Conservation (phyloP, 73 alveolate species). For the Stentor coeruleus region DNA sequence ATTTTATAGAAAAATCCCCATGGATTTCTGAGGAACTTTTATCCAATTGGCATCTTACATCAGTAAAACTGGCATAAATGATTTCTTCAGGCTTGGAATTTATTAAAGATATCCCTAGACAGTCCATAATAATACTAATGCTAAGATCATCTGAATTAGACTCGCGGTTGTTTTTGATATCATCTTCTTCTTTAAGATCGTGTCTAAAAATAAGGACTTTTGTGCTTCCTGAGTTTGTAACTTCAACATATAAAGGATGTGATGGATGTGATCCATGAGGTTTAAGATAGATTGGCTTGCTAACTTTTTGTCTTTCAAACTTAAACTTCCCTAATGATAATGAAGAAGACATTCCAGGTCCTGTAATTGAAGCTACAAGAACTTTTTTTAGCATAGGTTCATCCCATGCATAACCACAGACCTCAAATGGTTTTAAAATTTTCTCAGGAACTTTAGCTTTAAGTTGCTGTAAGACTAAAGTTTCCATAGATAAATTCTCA, state of each 20-base stretch:
- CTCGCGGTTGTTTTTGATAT: background rate
- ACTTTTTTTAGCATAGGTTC: constrained; percentile 15
- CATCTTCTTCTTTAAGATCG: background rate
- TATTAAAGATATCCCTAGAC: constrained; percentile 8
- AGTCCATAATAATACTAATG: background rate
- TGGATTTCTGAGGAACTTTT: background rate
- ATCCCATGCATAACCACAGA: constrained; percentile 25
- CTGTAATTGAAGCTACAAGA: background rate
- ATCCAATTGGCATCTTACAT: background rate
- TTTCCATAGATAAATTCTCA: constrained; percentile 30
- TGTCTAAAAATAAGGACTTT: constrained; percentile 11
- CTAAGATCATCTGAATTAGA: background rate
- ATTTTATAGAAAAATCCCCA: background rate
- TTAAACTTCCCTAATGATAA: constrained; percentile 2
- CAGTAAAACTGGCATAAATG: constrained; percentile 16
- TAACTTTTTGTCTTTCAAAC: background rate
- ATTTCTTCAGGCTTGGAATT: background rate
- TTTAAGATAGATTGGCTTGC: background rate
- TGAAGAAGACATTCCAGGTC: background rate
- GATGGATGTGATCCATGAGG: constrained; percentile 15
- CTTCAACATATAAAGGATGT: constrained; percentile 19
- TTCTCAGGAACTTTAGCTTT: background rate
- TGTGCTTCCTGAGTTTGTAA: background rate
- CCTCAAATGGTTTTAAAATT: constrained; percentile 23
- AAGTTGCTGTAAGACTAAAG: background rate